These are phyloP conservation scores for Scalesia atractyloides DNA, from an alignment of 129 eudicot species.

Conservation along the genomic window DNA sequence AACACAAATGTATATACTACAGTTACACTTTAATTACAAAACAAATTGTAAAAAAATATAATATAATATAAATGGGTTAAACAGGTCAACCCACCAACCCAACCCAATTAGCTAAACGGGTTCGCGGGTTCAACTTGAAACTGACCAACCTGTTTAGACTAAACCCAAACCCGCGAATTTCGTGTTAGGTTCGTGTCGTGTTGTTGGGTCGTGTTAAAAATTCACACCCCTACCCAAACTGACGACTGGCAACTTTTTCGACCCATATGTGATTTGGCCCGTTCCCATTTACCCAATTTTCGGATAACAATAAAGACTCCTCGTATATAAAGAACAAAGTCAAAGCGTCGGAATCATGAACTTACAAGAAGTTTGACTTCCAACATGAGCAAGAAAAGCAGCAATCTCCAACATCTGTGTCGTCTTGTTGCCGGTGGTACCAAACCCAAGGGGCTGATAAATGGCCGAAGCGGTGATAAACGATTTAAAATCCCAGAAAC, in stretches of 20 bases:
- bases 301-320: neutral
- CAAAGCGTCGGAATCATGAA: neutral
- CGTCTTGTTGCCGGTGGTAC: constrained; percentile 84
- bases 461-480: constrained; percentile 71
- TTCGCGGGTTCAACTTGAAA: too few species aligned
- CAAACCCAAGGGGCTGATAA: constrained; percentile 81
- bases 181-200: too few species aligned
- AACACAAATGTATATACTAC: too few species aligned
- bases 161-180: too few species aligned
- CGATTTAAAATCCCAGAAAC: constrained; percentile 82
- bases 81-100: too few species aligned
- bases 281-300: neutral
- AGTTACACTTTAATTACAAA: too few species aligned
- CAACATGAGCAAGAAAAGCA: constrained; percentile 91
- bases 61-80: too few species aligned
- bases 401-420: constrained; percentile 82
- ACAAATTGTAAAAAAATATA: too few species aligned
- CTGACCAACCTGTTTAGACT: too few species aligned
- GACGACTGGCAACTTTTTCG: neutral
- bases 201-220: too few species aligned
- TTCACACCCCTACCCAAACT: too few species aligned
- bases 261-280: neutral
- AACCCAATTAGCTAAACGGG: too few species aligned
- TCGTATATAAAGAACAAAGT: constrained; percentile 8
- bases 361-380: constrained; percentile 91